Base-by-base conservation (phyloP, 2,329 filamentous ascomycete species). In the Tolypocladium paradoxum region DNA sequence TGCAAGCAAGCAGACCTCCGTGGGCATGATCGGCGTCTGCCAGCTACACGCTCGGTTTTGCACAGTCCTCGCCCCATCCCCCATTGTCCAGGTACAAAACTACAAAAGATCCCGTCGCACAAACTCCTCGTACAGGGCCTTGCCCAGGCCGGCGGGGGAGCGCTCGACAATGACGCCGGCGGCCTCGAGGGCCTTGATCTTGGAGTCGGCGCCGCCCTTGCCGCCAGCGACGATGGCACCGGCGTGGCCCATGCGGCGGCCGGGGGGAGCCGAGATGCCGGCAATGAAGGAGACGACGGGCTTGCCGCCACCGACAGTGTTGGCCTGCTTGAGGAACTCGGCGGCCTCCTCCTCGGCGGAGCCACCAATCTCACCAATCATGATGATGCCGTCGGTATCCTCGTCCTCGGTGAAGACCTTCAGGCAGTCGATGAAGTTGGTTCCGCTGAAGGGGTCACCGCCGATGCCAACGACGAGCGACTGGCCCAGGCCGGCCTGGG, bases 381-480 rank as follows among this genome's bases (percentile, higher is more conserved):
- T 96, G 78, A 99, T 96, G 76, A 99, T 96, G 69, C 93, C 93
- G 70, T 99, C 93, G 38, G 93, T 99, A 77, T 96, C 90, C 71
- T 87, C 81, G 72, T 99, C 93, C 73, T 95, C 80, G 65, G 96
- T 83, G 84, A 99, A 99, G 69, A 97, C 90, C 70, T 89, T 88
- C 64, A 99, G 81, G 81, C 92, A 96, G 82, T 99, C 93, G 75
- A 99, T 97, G 80, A 97, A 99, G 83, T 96, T 97, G 75, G 93
- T 97, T 65, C 93, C 93, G 67, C 87, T 92, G 82, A 99, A 99
- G 65, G 93, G 93, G 76, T 99, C 93, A 76, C 93, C 93, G 60
- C 93, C 93, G 65, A 99, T 97, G 68, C 93, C 93, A 66, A 99
- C 88, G 67, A 99, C 93, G 65, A 99, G 89, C 34, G 91, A 96